phyloP scores from a whole-genome alignment of 305 asterid genomes.

The Vinca major region DNA sequence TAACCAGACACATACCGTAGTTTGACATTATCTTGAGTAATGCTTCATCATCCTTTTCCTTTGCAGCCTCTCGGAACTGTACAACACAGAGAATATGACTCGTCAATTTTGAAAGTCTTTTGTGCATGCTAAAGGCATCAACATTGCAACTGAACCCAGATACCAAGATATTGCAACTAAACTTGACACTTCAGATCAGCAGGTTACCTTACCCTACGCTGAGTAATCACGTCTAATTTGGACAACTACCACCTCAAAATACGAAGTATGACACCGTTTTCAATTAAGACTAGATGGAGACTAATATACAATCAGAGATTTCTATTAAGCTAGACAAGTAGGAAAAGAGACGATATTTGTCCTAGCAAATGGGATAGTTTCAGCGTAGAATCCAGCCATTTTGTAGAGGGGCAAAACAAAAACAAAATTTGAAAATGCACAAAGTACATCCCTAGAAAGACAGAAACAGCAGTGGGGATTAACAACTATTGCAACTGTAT shows the following conservation, averaged over 20 bases:
- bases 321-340: not conserved
- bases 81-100: not conserved
- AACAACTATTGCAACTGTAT: not conserved
- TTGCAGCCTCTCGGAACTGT: constrained; percentile 83
- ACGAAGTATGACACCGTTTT: not conserved
- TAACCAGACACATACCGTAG: constrained; percentile 46
- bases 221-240: not conserved
- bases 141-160: not conserved
- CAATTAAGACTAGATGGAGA: not conserved
- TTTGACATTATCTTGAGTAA: constrained; percentile 71
- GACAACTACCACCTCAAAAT: not conserved
- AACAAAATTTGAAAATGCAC: not conserved
- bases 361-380: not conserved
- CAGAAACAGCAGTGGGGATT: too few relatives aligned
- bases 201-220: not conserved
- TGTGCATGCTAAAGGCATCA: not conserved
- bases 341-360: not conserved
- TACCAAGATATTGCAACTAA: not conserved
- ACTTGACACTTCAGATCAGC: not conserved
- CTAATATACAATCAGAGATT: not conserved
- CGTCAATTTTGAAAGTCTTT: not conserved
- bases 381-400: not conserved
- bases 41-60: constrained; percentile 51
- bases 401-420: not conserved
- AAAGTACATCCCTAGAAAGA: not conserved